These are phyloP conservation scores for Tremellales sp. DNA, from an alignment of 1,284 basidiomycete species.

Conservation along the genomic window DNA sequence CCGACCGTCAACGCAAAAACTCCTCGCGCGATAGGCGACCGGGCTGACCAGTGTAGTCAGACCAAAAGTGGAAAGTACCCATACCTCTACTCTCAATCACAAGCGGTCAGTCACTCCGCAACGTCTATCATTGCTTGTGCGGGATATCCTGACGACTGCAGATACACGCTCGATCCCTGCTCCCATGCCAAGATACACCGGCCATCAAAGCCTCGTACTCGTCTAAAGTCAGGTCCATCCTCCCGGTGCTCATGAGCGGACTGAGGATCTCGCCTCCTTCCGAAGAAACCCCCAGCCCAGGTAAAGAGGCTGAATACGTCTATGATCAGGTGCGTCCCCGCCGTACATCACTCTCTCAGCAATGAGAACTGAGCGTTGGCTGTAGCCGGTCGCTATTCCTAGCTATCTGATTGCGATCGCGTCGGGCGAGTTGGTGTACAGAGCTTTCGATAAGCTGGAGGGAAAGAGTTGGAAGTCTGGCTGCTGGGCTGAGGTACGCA, in stretches of 20 bases:
- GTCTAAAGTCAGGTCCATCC: conserved; percentile 64
- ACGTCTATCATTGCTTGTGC: conserved; percentile 23
- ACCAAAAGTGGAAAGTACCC: conserved; percentile 82
- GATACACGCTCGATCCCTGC: conserved; percentile 75
- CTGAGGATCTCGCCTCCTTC: conserved; percentile 69
- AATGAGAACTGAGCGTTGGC: no score
- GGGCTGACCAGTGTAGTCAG: conserved; percentile 56
- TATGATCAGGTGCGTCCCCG: conserved; percentile 56
- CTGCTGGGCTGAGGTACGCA: conserved; percentile 69
- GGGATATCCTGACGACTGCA: conserved; percentile 3
- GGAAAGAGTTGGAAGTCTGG: conserved; percentile 73
- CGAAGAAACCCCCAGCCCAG: conserved; percentile 64
- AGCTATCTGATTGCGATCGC: conserved; percentile 85
- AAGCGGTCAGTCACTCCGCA: conserved; percentile 55
- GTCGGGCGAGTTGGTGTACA: conserved; percentile 73
- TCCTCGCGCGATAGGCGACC: background rate
- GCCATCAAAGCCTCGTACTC: conserved; percentile 61
- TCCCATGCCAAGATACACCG: conserved; percentile 65
- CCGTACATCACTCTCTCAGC: background rate
- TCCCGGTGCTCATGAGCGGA: conserved; percentile 81
- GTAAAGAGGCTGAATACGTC: conserved; percentile 52
- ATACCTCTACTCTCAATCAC: conserved; percentile 91
- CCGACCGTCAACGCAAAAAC: no score
- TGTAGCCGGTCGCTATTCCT: conserved; percentile 73
- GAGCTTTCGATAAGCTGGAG: conserved; percentile 58